Evolutionary conservation across 495 filamentous ascomycete species (phyloP).

Genomic region (Mytilinidion resinicola): DNA sequence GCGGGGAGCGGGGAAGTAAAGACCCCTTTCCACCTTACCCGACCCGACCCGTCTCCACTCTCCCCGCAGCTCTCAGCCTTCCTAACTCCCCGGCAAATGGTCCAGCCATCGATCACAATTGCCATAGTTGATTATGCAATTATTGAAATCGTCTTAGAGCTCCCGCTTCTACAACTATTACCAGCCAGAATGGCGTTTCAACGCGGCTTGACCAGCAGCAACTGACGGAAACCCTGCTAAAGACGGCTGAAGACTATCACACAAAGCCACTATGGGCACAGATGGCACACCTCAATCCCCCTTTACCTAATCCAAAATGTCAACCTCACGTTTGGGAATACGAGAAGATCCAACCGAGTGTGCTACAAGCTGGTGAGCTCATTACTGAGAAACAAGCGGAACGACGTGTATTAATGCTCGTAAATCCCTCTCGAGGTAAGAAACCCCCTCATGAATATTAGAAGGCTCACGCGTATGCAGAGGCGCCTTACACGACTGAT

Average conservation of each 20-base stretch:
- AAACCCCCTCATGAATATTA: background rate
- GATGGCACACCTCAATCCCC: slow-evolving; percentile 42
- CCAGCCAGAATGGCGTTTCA: no score
- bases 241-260: slow-evolving; percentile 1
- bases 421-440: slow-evolving; percentile 42
- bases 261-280: slow-evolving; percentile 41
- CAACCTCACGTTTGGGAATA: slow-evolving; percentile 41
- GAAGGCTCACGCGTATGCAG: slow-evolving; percentile 19
- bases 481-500: slow-evolving; percentile 47
- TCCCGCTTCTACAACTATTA: no score
- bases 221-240: background rate
- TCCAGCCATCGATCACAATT: no score
- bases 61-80: no score
- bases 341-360: slow-evolving; percentile 36
- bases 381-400: slow-evolving; percentile 42
- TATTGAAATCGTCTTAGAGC: no score
- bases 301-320: slow-evolving; percentile 38
- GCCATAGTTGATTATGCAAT: no score
- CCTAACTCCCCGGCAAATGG: no score
- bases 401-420: slow-evolving; percentile 43
- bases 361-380: slow-evolving; percentile 39
- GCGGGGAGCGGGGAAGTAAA: no score
- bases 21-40: no score
- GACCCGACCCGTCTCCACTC: no score
- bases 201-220: no score